A percentile compares a stretch with the other conserved stretches of the same genome.
phyloP scores from a whole-genome alignment of 2,329 filamentous ascomycete genomes.

The Calonectria hawksworthii region DNA sequence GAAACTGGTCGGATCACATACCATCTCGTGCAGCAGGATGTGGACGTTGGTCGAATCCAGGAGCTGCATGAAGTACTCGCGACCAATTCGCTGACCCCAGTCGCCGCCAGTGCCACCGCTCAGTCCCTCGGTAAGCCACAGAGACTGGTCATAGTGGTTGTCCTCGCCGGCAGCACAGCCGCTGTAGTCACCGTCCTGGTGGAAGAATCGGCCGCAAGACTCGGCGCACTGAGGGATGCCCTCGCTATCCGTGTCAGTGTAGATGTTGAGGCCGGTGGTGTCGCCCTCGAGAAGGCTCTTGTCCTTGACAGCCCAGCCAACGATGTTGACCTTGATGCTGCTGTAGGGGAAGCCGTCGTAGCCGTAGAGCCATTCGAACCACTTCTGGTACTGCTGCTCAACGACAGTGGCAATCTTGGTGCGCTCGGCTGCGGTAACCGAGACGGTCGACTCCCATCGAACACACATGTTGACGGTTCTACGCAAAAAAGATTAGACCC shows the following conservation, averaged over 20 bases:
- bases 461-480: constrained; percentile 51
- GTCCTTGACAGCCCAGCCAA: constrained; percentile 59
- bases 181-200: constrained; percentile 58
- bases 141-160: constrained; percentile 58
- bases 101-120: constrained; percentile 59
- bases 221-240: constrained; percentile 56
- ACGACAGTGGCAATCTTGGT: constrained; percentile 51
- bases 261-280: constrained; percentile 53
- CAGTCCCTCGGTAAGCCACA: constrained; percentile 62
- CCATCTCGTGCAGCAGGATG: constrained; percentile 61
- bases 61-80: constrained; percentile 59
- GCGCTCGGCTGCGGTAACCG: constrained; percentile 54
- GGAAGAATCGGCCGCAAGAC: constrained; percentile 58
- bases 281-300: constrained; percentile 53
- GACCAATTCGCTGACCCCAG: constrained; percentile 60
- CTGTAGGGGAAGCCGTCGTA: constrained; percentile 59
- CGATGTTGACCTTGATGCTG: constrained; percentile 54
- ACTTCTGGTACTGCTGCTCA: constrained; percentile 55
- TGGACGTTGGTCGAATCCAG: constrained; percentile 56
- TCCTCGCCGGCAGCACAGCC: constrained; percentile 51
- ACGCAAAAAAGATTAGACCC: not conserved
- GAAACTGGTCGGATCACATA: not conserved
- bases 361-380: constrained; percentile 58
- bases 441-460: constrained; percentile 57
- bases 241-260: constrained; percentile 55